These are phyloP conservation scores for Saccharomycopsis malanga DNA, from an alignment of 805 yeast species.

Conservation along the genomic window DNA sequence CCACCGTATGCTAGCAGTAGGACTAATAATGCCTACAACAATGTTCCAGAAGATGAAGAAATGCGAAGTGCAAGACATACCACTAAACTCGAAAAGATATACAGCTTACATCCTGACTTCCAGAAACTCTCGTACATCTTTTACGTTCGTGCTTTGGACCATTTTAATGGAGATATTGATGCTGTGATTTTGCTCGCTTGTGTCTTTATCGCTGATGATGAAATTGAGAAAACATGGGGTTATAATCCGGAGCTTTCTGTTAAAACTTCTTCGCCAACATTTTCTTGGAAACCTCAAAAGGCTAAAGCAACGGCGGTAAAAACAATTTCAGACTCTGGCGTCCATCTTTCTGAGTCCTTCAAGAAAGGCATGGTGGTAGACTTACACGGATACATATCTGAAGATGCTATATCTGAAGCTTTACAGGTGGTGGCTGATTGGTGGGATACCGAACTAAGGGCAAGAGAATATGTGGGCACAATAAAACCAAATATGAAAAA, in stretches of 20 bases:
- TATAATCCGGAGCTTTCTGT: too few species aligned
- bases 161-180: conserved; percentile 15
- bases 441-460: conserved; percentile 54
- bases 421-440: conserved; percentile 44
- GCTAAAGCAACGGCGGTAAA: background rate
- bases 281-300: background rate
- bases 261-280: too few species aligned
- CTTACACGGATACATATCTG: conserved; percentile 47
- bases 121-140: background rate
- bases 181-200: background rate
- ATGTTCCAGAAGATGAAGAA: background rate
- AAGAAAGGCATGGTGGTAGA: too few species aligned
- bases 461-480: conserved; percentile 37
- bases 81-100: background rate
- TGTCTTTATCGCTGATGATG: background rate
- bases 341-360: too few species aligned
- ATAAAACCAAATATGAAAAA: conserved; percentile 29
- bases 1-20: background rate
- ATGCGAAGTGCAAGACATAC: too few species aligned
- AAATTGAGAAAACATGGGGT: too few species aligned
- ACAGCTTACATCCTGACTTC: background rate
- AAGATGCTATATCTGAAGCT: conserved; percentile 43
- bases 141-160: conserved; percentile 10
- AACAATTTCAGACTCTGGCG: too few species aligned
- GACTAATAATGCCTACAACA: background rate